These are phyloP conservation scores for Exophiala viscosa DNA, from an alignment of 2,329 filamentous ascomycete genomes.

Conservation along the genomic window DNA sequence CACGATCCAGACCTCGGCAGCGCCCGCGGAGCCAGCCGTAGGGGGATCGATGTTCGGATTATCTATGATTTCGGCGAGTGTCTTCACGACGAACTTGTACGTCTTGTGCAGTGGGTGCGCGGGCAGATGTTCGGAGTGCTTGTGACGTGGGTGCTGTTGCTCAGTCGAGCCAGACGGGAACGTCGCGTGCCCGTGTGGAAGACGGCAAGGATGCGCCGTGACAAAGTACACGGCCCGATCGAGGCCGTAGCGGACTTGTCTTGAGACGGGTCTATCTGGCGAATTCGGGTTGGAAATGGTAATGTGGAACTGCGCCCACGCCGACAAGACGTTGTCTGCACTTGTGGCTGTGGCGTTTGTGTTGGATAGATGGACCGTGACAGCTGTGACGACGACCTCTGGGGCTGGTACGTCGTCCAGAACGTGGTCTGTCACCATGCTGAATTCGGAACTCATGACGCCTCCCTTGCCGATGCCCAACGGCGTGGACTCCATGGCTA, in stretches of 20 bases:
- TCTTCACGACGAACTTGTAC: constrained; percentile 23
- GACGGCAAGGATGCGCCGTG: constrained; percentile 51
- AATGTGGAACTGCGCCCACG: constrained; percentile 21
- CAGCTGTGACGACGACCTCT: constrained; percentile 25
- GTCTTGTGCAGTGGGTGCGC: constrained; percentile 27
- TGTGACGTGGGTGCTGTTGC: constrained; percentile 18
- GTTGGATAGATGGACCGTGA: constrained; percentile 29
- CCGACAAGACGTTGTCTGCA: constrained; percentile 21
- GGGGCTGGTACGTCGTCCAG: constrained; percentile 12
- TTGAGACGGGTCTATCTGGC: constrained; percentile 24
- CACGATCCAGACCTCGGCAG: constrained; percentile 21
- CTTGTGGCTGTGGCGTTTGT: constrained; percentile 12
- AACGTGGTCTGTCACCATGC: constrained; percentile 35
- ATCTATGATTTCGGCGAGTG: constrained; percentile 17
- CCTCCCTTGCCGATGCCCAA: constrained; percentile 37
- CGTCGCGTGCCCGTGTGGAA: constrained; percentile 37
- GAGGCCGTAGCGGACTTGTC: constrained; percentile 38
- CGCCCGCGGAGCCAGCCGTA: constrained; percentile 3
- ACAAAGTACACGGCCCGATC: constrained; percentile 53
- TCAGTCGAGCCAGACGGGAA: constrained; percentile 11
- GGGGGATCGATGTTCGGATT: constrained; percentile 14
- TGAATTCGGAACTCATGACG: constrained; percentile 38
- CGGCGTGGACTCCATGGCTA: constrained; percentile 40
- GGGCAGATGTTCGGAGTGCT: constrained; percentile 22
- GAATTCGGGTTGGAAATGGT: constrained; percentile 22